phyloP scores from a whole-genome alignment of 2,329 filamentous ascomycete species.

The Cordyceps cicadae region DNA sequence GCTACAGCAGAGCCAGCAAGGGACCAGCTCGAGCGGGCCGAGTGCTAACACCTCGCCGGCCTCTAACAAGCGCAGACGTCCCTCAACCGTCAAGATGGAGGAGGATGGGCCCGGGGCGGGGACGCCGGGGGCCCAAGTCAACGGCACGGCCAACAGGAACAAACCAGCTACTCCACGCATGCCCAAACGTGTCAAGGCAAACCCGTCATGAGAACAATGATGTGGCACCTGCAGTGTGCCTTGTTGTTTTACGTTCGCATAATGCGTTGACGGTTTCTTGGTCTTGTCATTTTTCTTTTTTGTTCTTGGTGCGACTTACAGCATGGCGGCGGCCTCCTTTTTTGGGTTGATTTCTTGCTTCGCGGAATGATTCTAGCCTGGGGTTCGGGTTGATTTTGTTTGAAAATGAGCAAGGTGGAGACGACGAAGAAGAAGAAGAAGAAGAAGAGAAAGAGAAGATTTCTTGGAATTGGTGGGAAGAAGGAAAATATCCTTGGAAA shows the following conservation, averaged over 20 bases:
- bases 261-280: slow-evolving; percentile 3
- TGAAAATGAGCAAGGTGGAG: slow-evolving; percentile 2
- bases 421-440: neutral
- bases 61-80: slow-evolving; percentile 50
- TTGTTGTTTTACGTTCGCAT: neutral
- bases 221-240: slow-evolving; percentile 4
- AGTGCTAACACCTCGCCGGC: slow-evolving; percentile 60
- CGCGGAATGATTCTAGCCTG: neutral
- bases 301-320: slow-evolving; percentile 1
- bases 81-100: slow-evolving; percentile 49
- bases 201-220: slow-evolving; percentile 24
- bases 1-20: slow-evolving; percentile 59
- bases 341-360: neutral
- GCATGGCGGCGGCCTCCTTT: slow-evolving; percentile 8
- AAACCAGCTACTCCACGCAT: slow-evolving; percentile 51
- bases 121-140: slow-evolving; percentile 41
- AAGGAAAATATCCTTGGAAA: neutral
- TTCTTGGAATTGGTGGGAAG: neutral
- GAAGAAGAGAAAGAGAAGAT: neutral
- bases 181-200: slow-evolving; percentile 46
- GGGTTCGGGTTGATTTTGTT: slow-evolving; percentile 7
- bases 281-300: neutral
- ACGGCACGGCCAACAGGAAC: slow-evolving; percentile 40
- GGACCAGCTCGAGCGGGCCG: slow-evolving; percentile 56
- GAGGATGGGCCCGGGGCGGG: slow-evolving; percentile 44